A percentile compares a stretch with the other conserved stretches of the same genome.
Conservation (phyloP, 2,329 filamentous ascomycete species). For the Elsinoe arachidis region DNA sequence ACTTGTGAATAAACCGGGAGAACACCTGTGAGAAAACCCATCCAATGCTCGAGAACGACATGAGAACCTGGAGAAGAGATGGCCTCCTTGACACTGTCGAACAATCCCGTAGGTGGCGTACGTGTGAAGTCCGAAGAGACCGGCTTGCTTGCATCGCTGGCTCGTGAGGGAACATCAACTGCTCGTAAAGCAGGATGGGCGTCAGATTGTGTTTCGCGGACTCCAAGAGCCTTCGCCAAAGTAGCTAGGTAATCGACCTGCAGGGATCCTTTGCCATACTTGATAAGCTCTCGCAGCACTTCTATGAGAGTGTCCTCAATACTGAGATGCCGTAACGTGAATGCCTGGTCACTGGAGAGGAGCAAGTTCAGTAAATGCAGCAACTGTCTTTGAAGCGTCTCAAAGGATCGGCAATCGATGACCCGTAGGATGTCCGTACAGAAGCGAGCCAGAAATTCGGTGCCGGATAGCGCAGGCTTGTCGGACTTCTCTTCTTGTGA, state of each 20-base stretch:
- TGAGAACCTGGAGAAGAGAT: slow-evolving; percentile 67
- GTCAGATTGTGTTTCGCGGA: neutral
- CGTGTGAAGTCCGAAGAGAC: neutral
- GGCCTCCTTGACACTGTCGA: slow-evolving; percentile 76
- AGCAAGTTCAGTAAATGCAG: slow-evolving; percentile 21
- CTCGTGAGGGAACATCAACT: neutral
- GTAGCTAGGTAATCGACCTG: slow-evolving; percentile 19
- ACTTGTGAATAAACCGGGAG: slow-evolving; percentile 74
- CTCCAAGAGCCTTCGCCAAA: slow-evolving; percentile 13
- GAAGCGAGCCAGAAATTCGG: slow-evolving; percentile 19
- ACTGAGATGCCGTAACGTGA: slow-evolving; percentile 18
- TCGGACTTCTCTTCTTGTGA: neutral
- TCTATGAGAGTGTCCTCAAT: slow-evolving; percentile 23
- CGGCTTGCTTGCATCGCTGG: slow-evolving; percentile 19
- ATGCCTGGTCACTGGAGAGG: slow-evolving; percentile 16
- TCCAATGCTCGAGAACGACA: slow-evolving; percentile 81
- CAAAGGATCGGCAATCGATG: neutral
- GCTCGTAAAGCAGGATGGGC: neutral
- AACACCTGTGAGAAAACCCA: slow-evolving; percentile 72
- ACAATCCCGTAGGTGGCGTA: slow-evolving; percentile 57
- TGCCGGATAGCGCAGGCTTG: slow-evolving; percentile 12
- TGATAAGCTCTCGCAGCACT: slow-evolving; percentile 19
- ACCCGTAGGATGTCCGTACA: slow-evolving; percentile 18
- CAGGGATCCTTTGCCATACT: slow-evolving; percentile 16
- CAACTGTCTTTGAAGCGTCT: slow-evolving; percentile 16